These are phyloP conservation scores for Diplogelasinospora grovesii DNA, from an alignment of 495 filamentous ascomycete genomes.

Conservation along the genomic window DNA sequence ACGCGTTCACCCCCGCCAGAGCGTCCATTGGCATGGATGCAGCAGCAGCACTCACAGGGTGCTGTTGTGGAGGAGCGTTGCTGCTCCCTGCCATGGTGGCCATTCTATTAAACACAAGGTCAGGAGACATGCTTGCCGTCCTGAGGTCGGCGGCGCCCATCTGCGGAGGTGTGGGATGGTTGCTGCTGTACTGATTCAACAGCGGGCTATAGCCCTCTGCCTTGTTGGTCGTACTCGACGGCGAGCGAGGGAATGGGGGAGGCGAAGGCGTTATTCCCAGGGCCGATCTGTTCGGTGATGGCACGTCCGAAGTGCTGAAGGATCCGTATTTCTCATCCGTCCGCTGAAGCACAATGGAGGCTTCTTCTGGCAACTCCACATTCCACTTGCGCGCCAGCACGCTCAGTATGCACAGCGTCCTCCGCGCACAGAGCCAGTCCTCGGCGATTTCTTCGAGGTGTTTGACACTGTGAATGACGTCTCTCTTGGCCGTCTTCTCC, in stretches of 20 bases:
- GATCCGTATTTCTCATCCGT: constrained; percentile 49
- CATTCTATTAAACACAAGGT: too few relatives aligned
- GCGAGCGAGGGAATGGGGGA: constrained; percentile 18
- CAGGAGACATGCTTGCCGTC: constrained; percentile 17
- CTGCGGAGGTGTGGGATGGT: constrained; percentile 20
- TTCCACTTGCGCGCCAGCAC: constrained; percentile 85
- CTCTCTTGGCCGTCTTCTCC: constrained; percentile 78
- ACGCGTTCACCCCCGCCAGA: constrained; percentile 15
- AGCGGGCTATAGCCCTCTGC: constrained; percentile 22
- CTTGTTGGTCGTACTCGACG: too few relatives aligned
- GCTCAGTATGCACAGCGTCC: constrained; percentile 78
- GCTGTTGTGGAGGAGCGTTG: constrained; percentile 2
- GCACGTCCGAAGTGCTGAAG: constrained; percentile 51
- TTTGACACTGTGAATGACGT: constrained; percentile 84
- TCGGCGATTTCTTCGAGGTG: constrained; percentile 95
- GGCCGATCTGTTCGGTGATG: constrained; percentile 35
- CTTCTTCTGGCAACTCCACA: constrained; percentile 79
- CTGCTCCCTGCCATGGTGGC: constrained; percentile 12
- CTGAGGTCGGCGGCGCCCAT: constrained; percentile 14
- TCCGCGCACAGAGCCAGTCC: constrained; percentile 83
- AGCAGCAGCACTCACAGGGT: constrained; percentile 8
- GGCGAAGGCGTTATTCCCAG: constrained; percentile 20
- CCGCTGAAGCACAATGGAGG: constrained; percentile 61
- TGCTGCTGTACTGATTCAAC: constrained; percentile 17
- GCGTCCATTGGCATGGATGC: constrained; percentile 23